Conservation (phyloP, 306 rosid genomes). For the Prunus mume region DNA sequence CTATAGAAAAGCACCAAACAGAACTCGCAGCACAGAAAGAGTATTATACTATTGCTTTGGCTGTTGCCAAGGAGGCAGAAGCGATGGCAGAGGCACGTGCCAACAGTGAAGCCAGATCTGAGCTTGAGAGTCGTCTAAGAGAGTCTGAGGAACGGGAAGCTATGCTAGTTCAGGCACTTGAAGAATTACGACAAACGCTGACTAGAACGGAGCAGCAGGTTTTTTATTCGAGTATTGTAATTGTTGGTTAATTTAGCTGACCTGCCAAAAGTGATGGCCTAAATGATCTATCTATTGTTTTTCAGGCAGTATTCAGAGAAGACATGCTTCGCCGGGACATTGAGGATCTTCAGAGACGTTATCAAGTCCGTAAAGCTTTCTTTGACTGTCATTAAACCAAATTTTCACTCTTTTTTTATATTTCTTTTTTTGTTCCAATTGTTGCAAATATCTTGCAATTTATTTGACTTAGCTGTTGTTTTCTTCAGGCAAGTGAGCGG, state of each 20-base stretch:
- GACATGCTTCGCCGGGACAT: slow-evolving; percentile 86
- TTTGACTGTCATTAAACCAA: slow-evolving; percentile 9
- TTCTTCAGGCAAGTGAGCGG: slow-evolving; percentile 89
- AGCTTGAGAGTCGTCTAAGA: slow-evolving; percentile 78
- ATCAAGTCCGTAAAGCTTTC: slow-evolving; percentile 61
- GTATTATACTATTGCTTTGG: slow-evolving; percentile 81
- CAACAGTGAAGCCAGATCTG: slow-evolving; percentile 91
- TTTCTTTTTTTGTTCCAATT: not conserved
- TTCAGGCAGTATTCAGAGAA: slow-evolving; percentile 89
- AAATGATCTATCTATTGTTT: slow-evolving; percentile 14
- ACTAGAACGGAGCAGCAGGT: slow-evolving; percentile 98
- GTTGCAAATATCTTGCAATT: slow-evolving; percentile 16
- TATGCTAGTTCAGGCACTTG: slow-evolving; percentile 93
- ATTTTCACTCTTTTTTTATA: slow-evolving; percentile 9
- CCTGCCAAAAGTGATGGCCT: slow-evolving; percentile 8
- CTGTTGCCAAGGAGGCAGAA: slow-evolving; percentile 96
- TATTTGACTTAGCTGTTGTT: slow-evolving; percentile 30
- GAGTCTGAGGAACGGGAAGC: slow-evolving; percentile 93
- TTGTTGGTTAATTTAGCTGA: slow-evolving; percentile 21
- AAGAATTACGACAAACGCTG: slow-evolving; percentile 90
- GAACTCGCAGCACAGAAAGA: slow-evolving; percentile 86
- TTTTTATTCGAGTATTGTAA: slow-evolving; percentile 24
- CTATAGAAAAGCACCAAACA: slow-evolving; percentile 85
- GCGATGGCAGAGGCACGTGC: slow-evolving; percentile 89
- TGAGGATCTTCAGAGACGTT: slow-evolving; percentile 94